Percentiles rank a stretch among this genome's conserved stretches.
phyloP scores from a whole-genome alignment of 2,329 filamentous ascomycete genomes.

The Colletotrichum spaethianum region DNA sequence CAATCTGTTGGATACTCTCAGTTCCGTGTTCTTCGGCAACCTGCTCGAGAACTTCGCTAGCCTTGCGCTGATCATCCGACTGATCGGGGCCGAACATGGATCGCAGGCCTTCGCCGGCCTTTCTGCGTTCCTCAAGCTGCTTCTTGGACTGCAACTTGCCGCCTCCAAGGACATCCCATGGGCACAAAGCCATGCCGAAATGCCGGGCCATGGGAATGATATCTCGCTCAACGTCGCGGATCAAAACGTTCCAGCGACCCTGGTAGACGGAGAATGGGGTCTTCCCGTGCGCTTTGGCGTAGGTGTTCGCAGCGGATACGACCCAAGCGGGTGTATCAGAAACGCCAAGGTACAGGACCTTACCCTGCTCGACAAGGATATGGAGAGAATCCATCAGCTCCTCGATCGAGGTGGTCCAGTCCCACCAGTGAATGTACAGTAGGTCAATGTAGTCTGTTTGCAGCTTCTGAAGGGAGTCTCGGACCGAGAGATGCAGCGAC shows the following conservation, averaged over 20 bases:
- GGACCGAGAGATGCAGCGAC: constrained; percentile 58
- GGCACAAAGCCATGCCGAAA: constrained; percentile 66
- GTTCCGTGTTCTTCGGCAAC: constrained; percentile 70
- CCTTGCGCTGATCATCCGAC: constrained; percentile 63
- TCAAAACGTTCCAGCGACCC: constrained; percentile 53
- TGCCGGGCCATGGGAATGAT: constrained; percentile 59
- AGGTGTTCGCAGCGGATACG: constrained; percentile 55
- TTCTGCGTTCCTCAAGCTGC: constrained; percentile 49
- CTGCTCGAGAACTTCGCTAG: constrained; percentile 71
- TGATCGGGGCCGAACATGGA: constrained; percentile 49
- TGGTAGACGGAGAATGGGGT: constrained; percentile 58
- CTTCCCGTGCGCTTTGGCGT: constrained; percentile 52
- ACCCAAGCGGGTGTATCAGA: constrained; percentile 59
- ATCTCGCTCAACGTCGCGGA: constrained; percentile 57
- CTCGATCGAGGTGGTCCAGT: constrained; percentile 57
- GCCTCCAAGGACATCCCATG: constrained; percentile 72
- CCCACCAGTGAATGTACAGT: constrained; percentile 62
- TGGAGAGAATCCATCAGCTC: constrained; percentile 61
- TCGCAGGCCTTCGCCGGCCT: constrained; percentile 57
- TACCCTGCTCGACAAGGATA: constrained; percentile 56
- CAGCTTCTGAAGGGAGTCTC: constrained; percentile 61
- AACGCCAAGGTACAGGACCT: constrained; percentile 58
- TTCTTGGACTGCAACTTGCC: constrained; percentile 63
- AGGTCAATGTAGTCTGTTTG: constrained; percentile 61
- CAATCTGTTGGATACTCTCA: constrained; percentile 71